A percentile compares a stretch with the other conserved stretches of the same genome.
phyloP scores from a whole-genome alignment of 371 early-diverging fungal genomes.

The Encephalitozoon cuniculi region DNA sequence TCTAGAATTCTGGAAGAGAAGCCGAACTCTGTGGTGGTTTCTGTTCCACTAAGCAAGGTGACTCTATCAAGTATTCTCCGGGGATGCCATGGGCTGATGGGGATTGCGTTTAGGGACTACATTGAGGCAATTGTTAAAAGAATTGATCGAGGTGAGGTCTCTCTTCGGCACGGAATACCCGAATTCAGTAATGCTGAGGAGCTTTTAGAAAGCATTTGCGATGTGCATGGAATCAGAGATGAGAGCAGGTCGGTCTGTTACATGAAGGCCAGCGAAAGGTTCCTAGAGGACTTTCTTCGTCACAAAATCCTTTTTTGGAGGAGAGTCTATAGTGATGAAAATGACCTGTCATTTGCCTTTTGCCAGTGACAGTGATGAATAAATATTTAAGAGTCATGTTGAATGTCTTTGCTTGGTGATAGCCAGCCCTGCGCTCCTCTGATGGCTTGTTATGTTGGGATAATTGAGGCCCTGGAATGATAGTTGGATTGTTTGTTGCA shows the following conservation, averaged over 20 bases:
- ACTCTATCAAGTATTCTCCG: not conserved
- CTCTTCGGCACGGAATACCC: not conserved
- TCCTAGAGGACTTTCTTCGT: not conserved
- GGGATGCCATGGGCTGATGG: not conserved
- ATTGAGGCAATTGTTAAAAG: not conserved
- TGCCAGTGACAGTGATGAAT: not conserved
- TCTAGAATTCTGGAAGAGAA: not conserved
- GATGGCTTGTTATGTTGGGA: not conserved
- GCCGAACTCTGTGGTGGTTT: not conserved
- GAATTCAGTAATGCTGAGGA: not conserved
- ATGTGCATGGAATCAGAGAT: not conserved
- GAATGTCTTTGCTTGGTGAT: not conserved
- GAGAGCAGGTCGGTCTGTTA: not conserved
- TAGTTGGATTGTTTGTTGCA: conserved; percentile 37
- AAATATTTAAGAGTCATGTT: not conserved
- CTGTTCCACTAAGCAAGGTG: not conserved
- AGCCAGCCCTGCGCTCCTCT: not conserved
- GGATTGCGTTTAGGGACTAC: not conserved
- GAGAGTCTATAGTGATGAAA: not conserved
- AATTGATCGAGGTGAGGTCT: not conserved
- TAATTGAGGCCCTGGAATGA: conserved; percentile 24
- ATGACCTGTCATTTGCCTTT: not conserved
- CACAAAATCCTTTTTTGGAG: not conserved
- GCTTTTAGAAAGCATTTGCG: not conserved
- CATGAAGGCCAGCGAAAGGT: not conserved